Evolutionary conservation across 805 yeast genomes (phyloP), one percentile per base, ranked within the genome.

Genomic region (Sungouiozyma ichnusensis): DNA sequence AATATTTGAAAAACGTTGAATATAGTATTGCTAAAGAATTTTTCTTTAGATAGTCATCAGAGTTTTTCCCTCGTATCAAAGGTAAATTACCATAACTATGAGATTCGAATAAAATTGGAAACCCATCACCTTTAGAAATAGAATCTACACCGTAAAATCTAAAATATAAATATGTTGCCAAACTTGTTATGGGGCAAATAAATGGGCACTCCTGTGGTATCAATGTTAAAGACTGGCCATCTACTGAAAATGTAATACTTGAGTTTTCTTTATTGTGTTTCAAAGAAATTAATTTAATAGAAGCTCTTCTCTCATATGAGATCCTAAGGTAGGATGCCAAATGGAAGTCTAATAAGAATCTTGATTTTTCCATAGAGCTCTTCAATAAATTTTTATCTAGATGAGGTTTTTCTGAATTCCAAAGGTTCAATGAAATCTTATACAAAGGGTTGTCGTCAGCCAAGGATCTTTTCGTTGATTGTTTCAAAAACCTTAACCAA

Each of bases 311-410:
- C 20, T 41, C 44, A 37, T 50, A 58, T 9, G 50, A 41, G 36
- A 59, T 38, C 34, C 49, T 53, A 33, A 52, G 43, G 38, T 49
- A 53, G 29, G 46, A 47, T n/a, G 55, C 46, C 20, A 57, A 46
- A 19, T 58, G 63, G 47, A 54, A 60, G 38, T 60, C 65, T 8
- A 54, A 51, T 17, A 60, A 43, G 36, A 60, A 58, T 24, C 58
- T 47, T 36, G 52, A 42, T 39, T 53, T 57, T 33, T 60, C 63
- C 18, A 53, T 42, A 18, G 55, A 39, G 1, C 59, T 51, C 41
- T 52, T 55, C 44, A 60, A 60, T 37, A 46, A 49, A 35, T 52
- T 57, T 19, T 52, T 53, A 6, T 52, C 44, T 33, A 58, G 43
- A 36, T 49, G 43, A 14, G 31, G 42, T n/a, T 58, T 51, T 20